phyloP scores from a whole-genome alignment of 345 rosid species.

The Anastatica hierochuntica region DNA sequence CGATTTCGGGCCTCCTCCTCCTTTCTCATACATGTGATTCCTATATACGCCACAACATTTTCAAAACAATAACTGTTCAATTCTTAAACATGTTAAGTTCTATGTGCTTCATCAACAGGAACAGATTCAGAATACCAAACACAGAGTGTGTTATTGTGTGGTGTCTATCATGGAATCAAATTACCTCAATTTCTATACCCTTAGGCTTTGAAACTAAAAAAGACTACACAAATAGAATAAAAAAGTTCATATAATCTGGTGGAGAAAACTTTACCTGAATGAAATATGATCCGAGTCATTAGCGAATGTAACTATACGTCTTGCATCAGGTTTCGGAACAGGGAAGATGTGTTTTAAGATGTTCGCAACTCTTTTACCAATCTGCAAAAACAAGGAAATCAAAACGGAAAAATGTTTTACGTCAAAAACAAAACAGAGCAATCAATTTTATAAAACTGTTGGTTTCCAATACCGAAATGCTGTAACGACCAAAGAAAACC shows the following conservation, averaged over 20 bases:
- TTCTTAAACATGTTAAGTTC: no score
- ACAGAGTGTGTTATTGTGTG: not conserved
- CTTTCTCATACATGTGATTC: conserved; percentile 72
- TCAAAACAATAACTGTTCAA: not conserved
- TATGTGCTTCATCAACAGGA: no score
- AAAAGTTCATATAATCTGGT: no score
- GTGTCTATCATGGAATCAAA: not conserved
- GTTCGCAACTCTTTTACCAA: conserved; percentile 69
- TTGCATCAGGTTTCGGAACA: conserved; percentile 68
- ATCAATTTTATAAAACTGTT: not conserved
- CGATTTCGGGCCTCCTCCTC: conserved; percentile 73
- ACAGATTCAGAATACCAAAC: no score
- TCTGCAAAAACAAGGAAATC: conserved; percentile 33
- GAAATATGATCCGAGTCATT: conserved; percentile 72
- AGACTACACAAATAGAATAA: no score
- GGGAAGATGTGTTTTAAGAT: conserved; percentile 89
- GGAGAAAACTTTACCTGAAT: conserved; percentile 57
- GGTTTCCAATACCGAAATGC: not conserved
- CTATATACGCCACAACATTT: conserved; percentile 29
- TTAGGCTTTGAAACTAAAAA: no score
- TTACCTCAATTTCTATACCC: no score
- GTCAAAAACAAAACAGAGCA: not conserved
- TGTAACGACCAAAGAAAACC: not conserved
- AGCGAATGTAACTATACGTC: conserved; percentile 74
- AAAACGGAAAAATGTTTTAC: not conserved